Evolutionary conservation across 768 basidiomycete species (phyloP).

Genomic region (Tylopilus vinaceipallidus): DNA sequence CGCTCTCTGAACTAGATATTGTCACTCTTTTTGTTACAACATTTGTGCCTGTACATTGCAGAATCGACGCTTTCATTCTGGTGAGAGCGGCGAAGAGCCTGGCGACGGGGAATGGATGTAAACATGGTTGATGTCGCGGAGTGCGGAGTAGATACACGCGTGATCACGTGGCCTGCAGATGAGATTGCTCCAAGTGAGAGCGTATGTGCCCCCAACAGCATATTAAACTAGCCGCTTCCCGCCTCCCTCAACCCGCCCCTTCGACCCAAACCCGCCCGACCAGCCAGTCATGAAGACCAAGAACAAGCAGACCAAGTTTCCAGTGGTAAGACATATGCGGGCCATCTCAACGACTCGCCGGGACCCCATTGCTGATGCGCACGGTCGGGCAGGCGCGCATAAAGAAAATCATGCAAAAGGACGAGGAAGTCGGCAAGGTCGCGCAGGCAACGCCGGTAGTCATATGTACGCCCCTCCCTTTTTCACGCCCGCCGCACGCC

Average conservation of each 20-base stretch:
- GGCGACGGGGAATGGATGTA: too few species aligned
- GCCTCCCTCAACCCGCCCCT: background rate
- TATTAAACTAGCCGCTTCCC: background rate
- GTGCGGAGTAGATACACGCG: background rate
- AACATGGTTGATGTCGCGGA: too few species aligned
- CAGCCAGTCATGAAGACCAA: constrained; percentile 71
- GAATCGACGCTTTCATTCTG: too few species aligned
- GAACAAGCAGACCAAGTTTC: constrained; percentile 89
- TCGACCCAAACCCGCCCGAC: background rate
- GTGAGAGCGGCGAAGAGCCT: too few species aligned
- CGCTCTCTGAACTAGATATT: too few species aligned
- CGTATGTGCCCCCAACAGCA: constrained; percentile 14
- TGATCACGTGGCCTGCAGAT: constrained; percentile 29
- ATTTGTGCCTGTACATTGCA: background rate
- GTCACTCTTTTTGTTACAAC: too few species aligned
- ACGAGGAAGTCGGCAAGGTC: constrained; percentile 98
- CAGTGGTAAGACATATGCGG: constrained; percentile 59
- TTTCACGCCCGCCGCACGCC: constrained; percentile 12
- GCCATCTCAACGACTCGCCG: background rate
- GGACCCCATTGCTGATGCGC: constrained; percentile 8
- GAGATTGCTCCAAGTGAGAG: constrained; percentile 12
- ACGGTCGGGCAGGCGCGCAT: constrained; percentile 73
- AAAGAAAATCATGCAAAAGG: constrained; percentile 99
- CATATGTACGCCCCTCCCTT: constrained; percentile 70
- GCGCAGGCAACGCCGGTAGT: constrained; percentile 95